Evolutionary conservation across 495 filamentous ascomycete species (phyloP), one percentile per base, ranked within the genome.

Genomic region (Lasiosphaeria miniovina): DNA sequence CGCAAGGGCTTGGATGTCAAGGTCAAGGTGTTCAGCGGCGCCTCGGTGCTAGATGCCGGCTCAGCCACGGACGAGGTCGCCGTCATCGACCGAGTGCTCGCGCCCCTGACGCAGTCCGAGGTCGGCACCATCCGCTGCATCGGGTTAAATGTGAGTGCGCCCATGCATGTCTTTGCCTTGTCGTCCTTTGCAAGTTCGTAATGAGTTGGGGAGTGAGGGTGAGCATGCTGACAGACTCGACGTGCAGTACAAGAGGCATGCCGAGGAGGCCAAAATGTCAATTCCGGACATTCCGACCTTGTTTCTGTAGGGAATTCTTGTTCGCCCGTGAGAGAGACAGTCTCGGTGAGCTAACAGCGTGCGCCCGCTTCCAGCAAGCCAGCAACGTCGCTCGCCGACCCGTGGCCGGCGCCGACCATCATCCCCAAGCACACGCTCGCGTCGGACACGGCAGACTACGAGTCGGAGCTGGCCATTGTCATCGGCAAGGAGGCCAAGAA

Each of bases 1-100:
- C 77, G 78, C 60, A 74, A 80, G 50, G 80, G 82, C 43, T 69
- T 82, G 56, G 79, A 84, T 59, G 82, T 87, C 54, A 55, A 76
- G 11, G 80, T 85, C 31, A 74, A 75, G 4, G 69, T 78, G 0
- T 87, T 81, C 70, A 82, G 78, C 38, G 84, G 84, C 33, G 70
- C 65, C 15, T 86, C 85, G 0, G 77, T 84, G 10, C 71, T 86
- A 38, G 75, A 68, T 48, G 74, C 80, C 1, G 84, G 84, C 1
- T 61, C 74, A 43, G 72, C 72, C 8, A 85, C 81, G 3, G 77
- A 68, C 4, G 60, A 71, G 56, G 80, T 74, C 3, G 82, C 82
- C 61, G 71, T 67, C 24, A 80, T 86, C 62, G 71, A 65, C 43
- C 80, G 73, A 0, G 68, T 87, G n/a, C 75, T 86, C 14, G 83